phyloP scores from a whole-genome alignment of 2,329 filamentous ascomycete species.

The Stemphylium lycopersici region DNA sequence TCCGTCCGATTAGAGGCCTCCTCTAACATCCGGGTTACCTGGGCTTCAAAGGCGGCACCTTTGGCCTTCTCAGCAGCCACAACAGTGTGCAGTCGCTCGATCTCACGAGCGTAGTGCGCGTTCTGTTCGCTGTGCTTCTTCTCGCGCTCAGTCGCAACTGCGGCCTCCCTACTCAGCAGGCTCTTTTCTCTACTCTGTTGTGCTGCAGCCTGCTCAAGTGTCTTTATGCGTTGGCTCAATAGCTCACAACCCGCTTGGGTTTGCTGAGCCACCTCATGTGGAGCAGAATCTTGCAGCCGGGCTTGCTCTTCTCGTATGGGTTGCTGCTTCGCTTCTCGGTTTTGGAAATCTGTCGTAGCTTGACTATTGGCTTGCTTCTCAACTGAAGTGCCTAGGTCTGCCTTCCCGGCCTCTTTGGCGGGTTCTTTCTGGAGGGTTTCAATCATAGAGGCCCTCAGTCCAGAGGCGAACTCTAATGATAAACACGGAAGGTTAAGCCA shows the following conservation, averaged over 20 bases:
- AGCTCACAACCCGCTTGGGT: neutral
- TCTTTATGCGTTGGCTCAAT: neutral
- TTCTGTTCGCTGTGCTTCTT: neutral
- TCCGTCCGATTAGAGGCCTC: neutral
- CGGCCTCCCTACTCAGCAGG: neutral
- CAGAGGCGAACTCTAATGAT: neutral
- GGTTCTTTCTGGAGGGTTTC: neutral
- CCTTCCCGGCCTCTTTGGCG: neutral
- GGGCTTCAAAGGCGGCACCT: neutral
- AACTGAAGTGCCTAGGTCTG: no score
- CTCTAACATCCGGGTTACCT: neutral
- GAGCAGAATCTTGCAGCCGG: neutral
- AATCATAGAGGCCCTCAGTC: neutral
- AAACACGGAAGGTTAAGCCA: conserved; percentile 5
- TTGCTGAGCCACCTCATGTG: neutral
- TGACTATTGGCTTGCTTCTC: neutral
- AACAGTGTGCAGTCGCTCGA: neutral
- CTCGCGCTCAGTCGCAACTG: neutral
- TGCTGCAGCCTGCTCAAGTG: neutral
- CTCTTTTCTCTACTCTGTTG: neutral
- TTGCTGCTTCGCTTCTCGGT: neutral
- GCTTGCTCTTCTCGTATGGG: neutral
- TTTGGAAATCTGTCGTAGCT: neutral
- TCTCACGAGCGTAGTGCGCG: neutral
- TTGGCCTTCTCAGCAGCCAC: neutral